A percentile compares a stretch with the other conserved stretches of the same genome.
Evolutionary conservation across 1,284 basidiomycete species (phyloP).

Genomic region (Cryptococcus maquisensis): DNA sequence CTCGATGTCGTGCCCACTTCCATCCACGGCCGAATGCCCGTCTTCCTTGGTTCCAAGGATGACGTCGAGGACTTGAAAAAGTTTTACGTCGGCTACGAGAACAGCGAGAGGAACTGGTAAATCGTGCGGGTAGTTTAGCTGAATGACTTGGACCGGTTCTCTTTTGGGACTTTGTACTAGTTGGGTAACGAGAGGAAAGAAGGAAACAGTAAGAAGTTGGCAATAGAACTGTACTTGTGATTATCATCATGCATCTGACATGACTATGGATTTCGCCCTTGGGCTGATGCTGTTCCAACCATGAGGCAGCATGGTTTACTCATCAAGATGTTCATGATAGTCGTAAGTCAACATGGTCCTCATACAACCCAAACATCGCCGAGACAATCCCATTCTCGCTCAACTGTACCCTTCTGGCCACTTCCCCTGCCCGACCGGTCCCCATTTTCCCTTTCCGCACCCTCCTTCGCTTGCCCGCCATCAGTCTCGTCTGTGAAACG

Average conservation of each 20-base stretch:
- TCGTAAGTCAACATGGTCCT: background rate
- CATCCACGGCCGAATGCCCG: constrained; percentile 90
- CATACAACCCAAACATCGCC: constrained; percentile 23
- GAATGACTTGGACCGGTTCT: background rate
- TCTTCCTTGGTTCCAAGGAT: constrained; percentile 91
- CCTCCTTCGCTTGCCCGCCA: background rate
- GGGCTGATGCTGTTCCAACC: background rate
- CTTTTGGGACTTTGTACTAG: too few relatives aligned
- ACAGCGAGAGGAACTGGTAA: constrained; percentile 42
- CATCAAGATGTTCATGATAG: background rate
- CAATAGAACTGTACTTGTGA: background rate
- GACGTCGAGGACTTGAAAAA: constrained; percentile 86
- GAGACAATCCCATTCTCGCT: constrained; percentile 36
- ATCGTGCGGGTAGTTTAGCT: background rate
- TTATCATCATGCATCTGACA: background rate
- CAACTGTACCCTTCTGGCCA: constrained; percentile 9
- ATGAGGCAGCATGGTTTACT: background rate
- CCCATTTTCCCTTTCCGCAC: background rate
- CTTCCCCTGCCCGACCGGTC: background rate
- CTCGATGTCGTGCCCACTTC: constrained; percentile 82
- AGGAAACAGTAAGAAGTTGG: background rate
- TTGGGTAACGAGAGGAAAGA: background rate
- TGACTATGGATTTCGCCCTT: background rate
- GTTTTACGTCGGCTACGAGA: constrained; percentile 59
- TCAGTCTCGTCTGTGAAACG: constrained; percentile 13